Percentiles rank a stretch among this genome's conserved stretches.
Evolutionary conservation across 2,329 filamentous ascomycete genomes (phyloP).

Genomic region (Alternaria ethzedia): DNA sequence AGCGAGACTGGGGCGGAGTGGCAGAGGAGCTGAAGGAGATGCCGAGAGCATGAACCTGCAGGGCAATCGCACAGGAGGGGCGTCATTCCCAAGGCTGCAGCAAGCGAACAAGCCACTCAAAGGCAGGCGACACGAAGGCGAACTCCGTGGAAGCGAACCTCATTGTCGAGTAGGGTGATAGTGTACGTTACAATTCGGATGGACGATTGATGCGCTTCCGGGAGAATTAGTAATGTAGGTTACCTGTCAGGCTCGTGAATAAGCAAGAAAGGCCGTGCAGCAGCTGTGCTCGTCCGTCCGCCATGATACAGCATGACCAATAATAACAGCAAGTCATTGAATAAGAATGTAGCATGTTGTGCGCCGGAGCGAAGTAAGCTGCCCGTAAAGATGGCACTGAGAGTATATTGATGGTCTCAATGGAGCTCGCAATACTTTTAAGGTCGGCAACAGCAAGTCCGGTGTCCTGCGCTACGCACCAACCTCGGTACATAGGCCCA

Average conservation of each 20-base stretch:
- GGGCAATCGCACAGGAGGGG: conserved; percentile 3
- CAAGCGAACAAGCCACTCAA: conserved; percentile 9
- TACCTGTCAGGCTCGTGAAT: conserved; percentile 5
- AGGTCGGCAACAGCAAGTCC: neutral
- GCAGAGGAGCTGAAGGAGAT: conserved; percentile 7
- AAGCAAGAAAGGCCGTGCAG: conserved; percentile 5
- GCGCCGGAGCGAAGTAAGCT: neutral
- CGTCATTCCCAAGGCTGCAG: conserved; percentile 2
- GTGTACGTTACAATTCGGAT: conserved; percentile 7
- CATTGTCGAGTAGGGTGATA: conserved; percentile 1
- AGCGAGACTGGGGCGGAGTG: conserved; percentile 4
- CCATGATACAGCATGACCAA: neutral
- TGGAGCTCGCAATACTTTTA: neutral
- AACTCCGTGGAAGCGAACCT: conserved; percentile 2
- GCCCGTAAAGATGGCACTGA: neutral
- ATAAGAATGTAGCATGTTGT: neutral
- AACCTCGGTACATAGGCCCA: neutral
- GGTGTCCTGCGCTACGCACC: neutral
- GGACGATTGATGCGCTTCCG: conserved; percentile 9
- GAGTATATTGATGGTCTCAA: neutral
- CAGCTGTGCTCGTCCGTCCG: neutral
- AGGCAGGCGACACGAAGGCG: conserved; percentile 3
- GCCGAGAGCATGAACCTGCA: conserved; percentile 5
- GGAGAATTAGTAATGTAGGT: conserved; percentile 18
- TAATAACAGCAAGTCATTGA: neutral